These are phyloP conservation scores for Eucalyptus dawsonii DNA, from an alignment of 345 rosid species.

Conservation along the genomic window DNA sequence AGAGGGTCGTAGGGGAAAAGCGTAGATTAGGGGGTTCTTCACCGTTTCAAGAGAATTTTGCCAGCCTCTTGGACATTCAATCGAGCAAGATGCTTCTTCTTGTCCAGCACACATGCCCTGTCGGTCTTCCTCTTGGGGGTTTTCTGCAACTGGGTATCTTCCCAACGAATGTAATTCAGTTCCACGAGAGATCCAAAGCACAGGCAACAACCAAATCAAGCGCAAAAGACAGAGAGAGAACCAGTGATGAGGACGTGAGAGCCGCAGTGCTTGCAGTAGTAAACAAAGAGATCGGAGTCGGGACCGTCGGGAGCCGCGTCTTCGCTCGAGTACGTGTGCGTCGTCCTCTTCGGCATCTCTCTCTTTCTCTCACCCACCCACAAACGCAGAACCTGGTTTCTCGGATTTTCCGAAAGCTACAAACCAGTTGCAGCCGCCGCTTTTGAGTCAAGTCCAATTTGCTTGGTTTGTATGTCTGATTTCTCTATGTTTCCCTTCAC, in stretches of 20 bases:
- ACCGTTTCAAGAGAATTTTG: conserved; percentile 84
- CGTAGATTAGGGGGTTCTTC: neutral
- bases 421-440: neutral
- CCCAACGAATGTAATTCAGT: conserved; percentile 23
- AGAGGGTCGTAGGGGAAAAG: neutral
- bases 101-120: conserved; percentile 79
- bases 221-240: conserved; percentile 8
- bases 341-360: conserved; percentile 95
- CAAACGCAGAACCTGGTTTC: neutral
- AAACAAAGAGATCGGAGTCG: conserved; percentile 95
- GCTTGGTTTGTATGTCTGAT: neutral
- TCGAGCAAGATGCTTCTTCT: conserved; percentile 87
- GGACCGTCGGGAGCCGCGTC: conserved; percentile 98
- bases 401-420: neutral
- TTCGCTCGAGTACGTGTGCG: conserved; percentile 99
- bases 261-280: conserved; percentile 97
- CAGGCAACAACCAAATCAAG: neutral
- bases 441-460: neutral
- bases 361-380: neutral
- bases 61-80: conserved; percentile 65
- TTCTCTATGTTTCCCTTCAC: neutral
- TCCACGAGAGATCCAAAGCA: neutral
- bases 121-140: conserved; percentile 97
- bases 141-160: conserved; percentile 99
- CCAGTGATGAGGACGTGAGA: conserved; percentile 97